Evolutionary conservation across 1,139 yeast species (phyloP), one percentile per base, ranked within the genome.

Genomic region (Torulaspora pretoriensis): DNA sequence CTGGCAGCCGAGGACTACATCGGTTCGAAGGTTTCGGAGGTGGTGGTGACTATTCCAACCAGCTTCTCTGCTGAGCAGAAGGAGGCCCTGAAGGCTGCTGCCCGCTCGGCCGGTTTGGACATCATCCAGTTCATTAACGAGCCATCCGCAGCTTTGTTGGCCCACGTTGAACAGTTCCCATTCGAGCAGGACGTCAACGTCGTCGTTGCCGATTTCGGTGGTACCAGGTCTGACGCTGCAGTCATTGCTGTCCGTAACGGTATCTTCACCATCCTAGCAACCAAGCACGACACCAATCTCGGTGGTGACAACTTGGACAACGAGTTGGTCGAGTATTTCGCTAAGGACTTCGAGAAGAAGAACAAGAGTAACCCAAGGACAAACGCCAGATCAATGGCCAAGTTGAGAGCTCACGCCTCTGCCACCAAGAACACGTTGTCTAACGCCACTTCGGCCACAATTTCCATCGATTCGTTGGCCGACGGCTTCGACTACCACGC

Each of bases 141-240:
- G 71, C 97, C 97, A 55, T 76, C 90, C 50, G 87, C 97, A 52
- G 96, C 97, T 41, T 73, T 92, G 53, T 75, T 92, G 57, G 90
- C 97, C 6, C 73, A 62, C 47, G 54, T 67, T 19, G 74, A 75
- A 48, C 83, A 78, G 46, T 80, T 77, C 59, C 72, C 74, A 55
- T 71, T 80, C 56, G 65, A 68, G 45, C 71, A 80, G 56, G 97
- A 92, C 69, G 86, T 83, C 70, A 72, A 87, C 49, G 88, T 83
- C 59, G 94, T 87, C 44, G 96, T 94, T 57, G 95, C 95, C 42
- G 98, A 92, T 69, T 86, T 92, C 62, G 99, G 98, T 67, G 97
- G 97, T 65, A 78, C 89, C 58, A 81, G 98, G 71, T 83, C 96
- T 33, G 98, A 92, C 65, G 97, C 92, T 52, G 96, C 98, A 46